These are phyloP conservation scores for Closterium sp. DNA, from an alignment of 139 green algal genomes.

Conservation along the genomic window DNA sequence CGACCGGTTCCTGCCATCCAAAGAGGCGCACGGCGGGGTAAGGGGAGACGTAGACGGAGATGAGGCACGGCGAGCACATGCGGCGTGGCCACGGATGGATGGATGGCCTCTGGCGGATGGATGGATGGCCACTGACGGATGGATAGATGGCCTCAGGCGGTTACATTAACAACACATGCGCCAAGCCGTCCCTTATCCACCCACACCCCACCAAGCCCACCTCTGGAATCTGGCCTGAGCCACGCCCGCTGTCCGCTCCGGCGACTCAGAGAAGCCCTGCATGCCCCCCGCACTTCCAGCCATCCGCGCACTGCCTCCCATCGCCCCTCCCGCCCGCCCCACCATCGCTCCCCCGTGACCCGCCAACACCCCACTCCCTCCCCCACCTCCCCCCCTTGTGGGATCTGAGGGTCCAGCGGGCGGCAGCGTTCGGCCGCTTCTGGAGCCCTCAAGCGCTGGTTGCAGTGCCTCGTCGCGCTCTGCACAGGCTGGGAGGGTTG, in stretches of 20 bases:
- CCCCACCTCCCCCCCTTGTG: background rate
- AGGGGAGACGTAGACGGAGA: background rate
- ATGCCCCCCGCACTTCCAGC: background rate
- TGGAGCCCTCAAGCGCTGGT: background rate
- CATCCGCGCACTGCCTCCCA: background rate
- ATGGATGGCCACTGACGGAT: no score
- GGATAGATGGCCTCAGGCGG: no score
- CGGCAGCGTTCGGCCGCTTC: background rate
- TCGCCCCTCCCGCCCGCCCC: no score
- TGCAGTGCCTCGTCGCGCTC: background rate
- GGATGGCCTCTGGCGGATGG: no score
- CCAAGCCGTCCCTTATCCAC: no score
- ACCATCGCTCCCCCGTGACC: background rate
- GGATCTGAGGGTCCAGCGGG: background rate
- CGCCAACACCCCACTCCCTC: no score
- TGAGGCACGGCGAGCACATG: background rate
- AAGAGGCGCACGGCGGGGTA: background rate
- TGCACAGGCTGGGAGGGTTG: background rate
- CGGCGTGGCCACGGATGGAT: background rate
- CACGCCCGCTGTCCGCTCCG: background rate
- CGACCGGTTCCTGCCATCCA: background rate
- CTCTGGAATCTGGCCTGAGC: background rate
- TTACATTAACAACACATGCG: no score
- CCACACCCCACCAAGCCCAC: no score
- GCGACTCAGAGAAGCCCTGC: background rate